Conservation (phyloP, 129 eudicot species). For the Centaurea solstitialis region DNA sequence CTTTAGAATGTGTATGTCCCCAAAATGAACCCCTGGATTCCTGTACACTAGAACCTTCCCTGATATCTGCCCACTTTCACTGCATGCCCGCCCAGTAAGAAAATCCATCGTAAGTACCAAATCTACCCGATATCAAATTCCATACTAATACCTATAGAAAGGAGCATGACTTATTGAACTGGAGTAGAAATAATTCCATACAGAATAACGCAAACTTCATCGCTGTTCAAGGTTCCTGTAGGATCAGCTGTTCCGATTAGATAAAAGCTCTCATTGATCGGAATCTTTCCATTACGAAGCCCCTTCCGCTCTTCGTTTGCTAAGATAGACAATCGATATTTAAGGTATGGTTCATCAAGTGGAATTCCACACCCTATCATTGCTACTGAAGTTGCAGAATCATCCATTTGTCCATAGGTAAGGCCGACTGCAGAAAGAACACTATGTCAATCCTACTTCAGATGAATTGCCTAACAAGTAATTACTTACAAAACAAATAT, state of each 20-base stretch:
- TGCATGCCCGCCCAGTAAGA: slow-evolving; percentile 21
- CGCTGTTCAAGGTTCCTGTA: slow-evolving; percentile 29
- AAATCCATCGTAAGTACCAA: slow-evolving; percentile 2
- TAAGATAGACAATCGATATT: slow-evolving; percentile 24
- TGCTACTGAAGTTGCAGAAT: slow-evolving; percentile 47
- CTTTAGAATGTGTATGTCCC: slow-evolving; percentile 66
- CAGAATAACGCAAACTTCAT: slow-evolving; percentile 45
- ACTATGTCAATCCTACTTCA: slow-evolving; percentile 5
- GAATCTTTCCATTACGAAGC: slow-evolving; percentile 34
- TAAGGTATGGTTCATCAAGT: slow-evolving; percentile 42
- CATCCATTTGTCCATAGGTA: slow-evolving; percentile 49
- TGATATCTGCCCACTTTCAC: slow-evolving; percentile 72
- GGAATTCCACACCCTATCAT: slow-evolving; percentile 67
- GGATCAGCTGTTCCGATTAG: slow-evolving; percentile 41
- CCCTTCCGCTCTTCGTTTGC: slow-evolving; percentile 33
- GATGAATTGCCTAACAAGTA: not conserved
- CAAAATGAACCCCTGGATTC: slow-evolving; percentile 84
- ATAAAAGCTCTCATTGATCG: slow-evolving; percentile 25
- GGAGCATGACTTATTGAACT: not conserved
- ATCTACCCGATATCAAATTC: slow-evolving; percentile 6
- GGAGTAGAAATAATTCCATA: slow-evolving; percentile 21
- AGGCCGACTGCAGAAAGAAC: slow-evolving; percentile 55
- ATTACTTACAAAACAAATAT: not conserved
- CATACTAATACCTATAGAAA: not conserved
- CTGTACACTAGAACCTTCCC: slow-evolving; percentile 79